phyloP scores from a whole-genome alignment of 192 early-diverging fungal genomes.

The Thoreauomyces humboldtii region DNA sequence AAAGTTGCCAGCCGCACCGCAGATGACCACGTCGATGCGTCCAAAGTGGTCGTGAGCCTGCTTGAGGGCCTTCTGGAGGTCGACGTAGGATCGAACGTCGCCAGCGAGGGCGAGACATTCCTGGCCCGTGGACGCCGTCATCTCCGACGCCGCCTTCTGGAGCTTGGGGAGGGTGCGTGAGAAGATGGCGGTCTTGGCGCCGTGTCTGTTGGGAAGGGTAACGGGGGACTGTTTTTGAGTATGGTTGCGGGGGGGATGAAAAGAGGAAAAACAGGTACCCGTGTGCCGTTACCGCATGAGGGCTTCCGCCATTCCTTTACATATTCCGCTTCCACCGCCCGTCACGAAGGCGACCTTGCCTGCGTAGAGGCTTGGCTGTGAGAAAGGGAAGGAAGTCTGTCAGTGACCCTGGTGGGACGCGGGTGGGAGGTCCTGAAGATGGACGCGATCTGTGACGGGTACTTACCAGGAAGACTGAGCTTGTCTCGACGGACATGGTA shows the following conservation, averaged over 20 bases:
- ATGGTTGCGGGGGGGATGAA: too few relatives aligned
- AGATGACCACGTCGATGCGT: slow-evolving; percentile 64
- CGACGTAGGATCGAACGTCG: slow-evolving; percentile 62
- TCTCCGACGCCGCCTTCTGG: slow-evolving; percentile 63
- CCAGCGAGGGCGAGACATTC: slow-evolving; percentile 48
- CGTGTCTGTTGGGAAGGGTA: slow-evolving; percentile 29
- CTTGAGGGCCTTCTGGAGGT: slow-evolving; percentile 59
- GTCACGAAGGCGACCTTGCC: slow-evolving; percentile 68
- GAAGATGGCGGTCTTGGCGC: slow-evolving; percentile 55
- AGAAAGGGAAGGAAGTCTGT: too few relatives aligned
- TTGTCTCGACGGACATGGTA: too few relatives aligned
- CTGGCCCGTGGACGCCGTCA: slow-evolving; percentile 53
- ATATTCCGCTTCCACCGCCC: slow-evolving; percentile 69
- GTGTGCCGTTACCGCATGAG: slow-evolving; percentile 52
- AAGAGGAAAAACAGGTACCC: too few relatives aligned
- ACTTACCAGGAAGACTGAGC: too few relatives aligned
- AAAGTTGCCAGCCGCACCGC: slow-evolving; percentile 75
- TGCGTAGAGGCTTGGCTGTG: slow-evolving; percentile 12
- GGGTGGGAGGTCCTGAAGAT: too few relatives aligned
- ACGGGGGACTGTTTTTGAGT: too few relatives aligned
- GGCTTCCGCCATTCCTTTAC: slow-evolving; percentile 65
- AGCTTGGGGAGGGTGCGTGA: slow-evolving; percentile 65
- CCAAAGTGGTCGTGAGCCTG: slow-evolving; percentile 62
- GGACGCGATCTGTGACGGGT: too few relatives aligned
- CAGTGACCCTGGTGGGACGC: too few relatives aligned